phyloP scores from a whole-genome alignment of 805 yeast species.

The Spencermartinsiella europaea region DNA sequence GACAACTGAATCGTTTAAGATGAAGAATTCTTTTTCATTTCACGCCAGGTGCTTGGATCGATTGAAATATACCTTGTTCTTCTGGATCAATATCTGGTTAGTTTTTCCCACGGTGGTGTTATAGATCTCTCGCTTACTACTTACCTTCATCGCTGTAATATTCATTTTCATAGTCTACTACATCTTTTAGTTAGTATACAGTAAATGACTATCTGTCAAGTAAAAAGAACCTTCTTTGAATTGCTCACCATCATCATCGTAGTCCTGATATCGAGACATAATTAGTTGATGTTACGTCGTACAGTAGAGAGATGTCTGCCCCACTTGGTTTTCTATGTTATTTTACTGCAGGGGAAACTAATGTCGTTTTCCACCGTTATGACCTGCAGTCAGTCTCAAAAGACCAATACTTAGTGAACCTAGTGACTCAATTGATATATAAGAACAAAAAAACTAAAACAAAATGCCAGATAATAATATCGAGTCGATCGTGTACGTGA shows the following conservation, averaged over 20 bases:
- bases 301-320: no score
- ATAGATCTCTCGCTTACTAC: conserved; percentile 1
- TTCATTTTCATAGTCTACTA: conserved; percentile 16
- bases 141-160: conserved; percentile 20
- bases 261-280: conserved; percentile 5
- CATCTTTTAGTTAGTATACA: neutral
- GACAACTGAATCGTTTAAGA: neutral
- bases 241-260: conserved; percentile 13
- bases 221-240: no score
- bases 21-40: neutral
- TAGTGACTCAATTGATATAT: no score
- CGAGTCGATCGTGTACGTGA: conserved; percentile 18
- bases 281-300: neutral
- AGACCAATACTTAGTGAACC: no score
- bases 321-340: no score
- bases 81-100: conserved; percentile 22
- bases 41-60: no score
- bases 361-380: no score
- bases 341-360: neutral
- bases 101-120: neutral
- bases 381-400: no score
- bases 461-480: conserved; percentile 6
- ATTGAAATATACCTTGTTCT: conserved; percentile 21
- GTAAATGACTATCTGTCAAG: no score
- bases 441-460: no score